Base-by-base conservation (phyloP, 306 rosid genomes). In the Medicago arabica region DNA sequence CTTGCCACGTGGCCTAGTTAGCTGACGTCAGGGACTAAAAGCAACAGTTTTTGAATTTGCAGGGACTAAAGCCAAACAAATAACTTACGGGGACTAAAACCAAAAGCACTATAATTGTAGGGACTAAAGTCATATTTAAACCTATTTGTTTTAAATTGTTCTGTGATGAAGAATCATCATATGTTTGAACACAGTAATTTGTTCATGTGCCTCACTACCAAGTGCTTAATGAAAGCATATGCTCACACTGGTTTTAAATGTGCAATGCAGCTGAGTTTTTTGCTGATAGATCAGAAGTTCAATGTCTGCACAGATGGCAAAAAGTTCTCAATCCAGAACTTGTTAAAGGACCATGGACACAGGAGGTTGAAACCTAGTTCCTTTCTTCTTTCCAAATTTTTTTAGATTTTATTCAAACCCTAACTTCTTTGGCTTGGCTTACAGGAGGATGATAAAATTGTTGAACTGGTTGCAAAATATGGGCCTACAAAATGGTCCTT, bases 261-360 rank as follows among this genome's bases (percentile, higher is more conserved):
- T 87, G 74, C 54, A 59, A 74, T 86, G 89, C 97, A 95, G 99
- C 98, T 75, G 91, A 92, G 86, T 88, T 78, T 87, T 95, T 95
- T 58, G 89, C 88, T 49, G 92, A 92, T 84, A 89, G 99, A 75
- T 89, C 97, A 75, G 99, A 95, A 90, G 99, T 95, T 50, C 99
- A 95, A 83, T 95, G 99, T 81, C 86, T 95, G 64, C 99, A 95
- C 84, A 87, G 99, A 86, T 95, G 99, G 99, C 99, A 92, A 89
- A 95, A 95, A 80, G 98, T 95, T 80, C 92, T 95, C 39, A 95
- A 95, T 84, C 99, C 98, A n/a, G 96, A 95, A 16, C 99, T 95
- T 51, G 85, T 95, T 75, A 95, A 95, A 86, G 99, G 98, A 69
- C 98, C 99, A 3, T 95, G 99, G 99, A 89, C 93, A 63, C 93